Base-by-base conservation (phyloP, 495 filamentous ascomycete genomes). In the Annulohypoxylon nitens region DNA sequence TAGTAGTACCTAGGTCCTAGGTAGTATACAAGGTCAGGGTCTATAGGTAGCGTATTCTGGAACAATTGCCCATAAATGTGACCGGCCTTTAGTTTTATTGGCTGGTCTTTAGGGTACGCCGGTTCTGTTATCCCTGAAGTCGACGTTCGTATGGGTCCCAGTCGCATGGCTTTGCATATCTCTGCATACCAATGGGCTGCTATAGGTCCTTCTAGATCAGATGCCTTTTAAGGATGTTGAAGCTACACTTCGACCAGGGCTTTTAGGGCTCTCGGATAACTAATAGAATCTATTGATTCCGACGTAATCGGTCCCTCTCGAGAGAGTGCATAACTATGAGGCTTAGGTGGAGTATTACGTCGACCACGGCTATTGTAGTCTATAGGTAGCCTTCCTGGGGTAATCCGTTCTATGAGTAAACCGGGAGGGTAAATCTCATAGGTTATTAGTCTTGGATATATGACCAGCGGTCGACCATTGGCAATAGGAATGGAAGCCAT, bases 51-150 rank as follows among this genome's bases (percentile, higher is more conserved):
- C 14, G 43, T 47, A 37, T 55, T 73, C 60, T 69, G 45, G 47
- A 55, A 64, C 37, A 64, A 69, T 65, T 55, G 41, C 30, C 60
- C 54, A 39, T 64, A 37, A 60, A 65, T 69, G 65, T 73, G 70
- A 41, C 20, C 16, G 47, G 54, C 2, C n/a, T 12, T 9, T 12
- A 23, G 61, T 16, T 12, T 69, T 60, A 69, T 73, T 73, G 70
- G 70, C 18, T 36, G 16, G 12, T 30, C 14, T 57, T 36, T 51
- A 66, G 34, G 50, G 48, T 68, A 45, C 60, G 61, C 67, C 50
- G 59, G 59, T 34, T 64, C 45, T 20, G 23, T 59, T 43, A 73
- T 69, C 64, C 65, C 64, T 73, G 61, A 10, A 61, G 36, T 69
- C 51, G 54, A 47, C 61, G 16, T 47, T 7, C 43, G 18, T 47